Evolutionary conservation across 495 filamentous ascomycete genomes (phyloP).

Genomic region (Penicillium bialowiezense): DNA sequence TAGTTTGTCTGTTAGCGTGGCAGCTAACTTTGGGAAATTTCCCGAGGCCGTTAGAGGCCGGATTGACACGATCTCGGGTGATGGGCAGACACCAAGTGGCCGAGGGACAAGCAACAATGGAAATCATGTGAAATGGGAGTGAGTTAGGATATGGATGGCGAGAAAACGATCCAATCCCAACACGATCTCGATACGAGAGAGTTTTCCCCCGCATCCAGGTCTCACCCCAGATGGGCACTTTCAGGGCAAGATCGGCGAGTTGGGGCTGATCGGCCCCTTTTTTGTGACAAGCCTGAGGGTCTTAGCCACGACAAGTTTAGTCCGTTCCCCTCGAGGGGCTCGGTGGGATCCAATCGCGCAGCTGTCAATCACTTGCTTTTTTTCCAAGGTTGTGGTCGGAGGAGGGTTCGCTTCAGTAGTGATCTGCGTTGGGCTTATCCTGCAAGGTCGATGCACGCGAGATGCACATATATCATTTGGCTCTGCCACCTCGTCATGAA

Average conservation of each 20-base stretch:
- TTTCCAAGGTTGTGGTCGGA: slow-evolving; percentile 5
- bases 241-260: slow-evolving; percentile 7
- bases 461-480: neutral
- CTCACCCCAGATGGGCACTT: slow-evolving; percentile 7
- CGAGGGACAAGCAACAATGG: slow-evolving; percentile 1
- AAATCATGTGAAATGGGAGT: neutral
- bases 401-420: slow-evolving; percentile 10
- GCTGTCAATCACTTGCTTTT: neutral
- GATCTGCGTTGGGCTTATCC: slow-evolving; percentile 16
- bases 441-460: too few species aligned
- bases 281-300: neutral
- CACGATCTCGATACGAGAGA: neutral
- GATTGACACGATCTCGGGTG: neutral
- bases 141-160: neutral
- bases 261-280: slow-evolving; percentile 9
- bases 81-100: neutral
- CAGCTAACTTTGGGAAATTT: slow-evolving; percentile 1
- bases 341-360: too few species aligned
- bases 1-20: neutral
- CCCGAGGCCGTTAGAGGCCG: slow-evolving; percentile 11
- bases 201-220: slow-evolving; percentile 14
- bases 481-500: neutral
- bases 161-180: neutral
- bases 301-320: neutral
- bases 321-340: too few species aligned